phyloP scores from a whole-genome alignment of 169 alveolate species.

The Eimeria acervulina region DNA sequence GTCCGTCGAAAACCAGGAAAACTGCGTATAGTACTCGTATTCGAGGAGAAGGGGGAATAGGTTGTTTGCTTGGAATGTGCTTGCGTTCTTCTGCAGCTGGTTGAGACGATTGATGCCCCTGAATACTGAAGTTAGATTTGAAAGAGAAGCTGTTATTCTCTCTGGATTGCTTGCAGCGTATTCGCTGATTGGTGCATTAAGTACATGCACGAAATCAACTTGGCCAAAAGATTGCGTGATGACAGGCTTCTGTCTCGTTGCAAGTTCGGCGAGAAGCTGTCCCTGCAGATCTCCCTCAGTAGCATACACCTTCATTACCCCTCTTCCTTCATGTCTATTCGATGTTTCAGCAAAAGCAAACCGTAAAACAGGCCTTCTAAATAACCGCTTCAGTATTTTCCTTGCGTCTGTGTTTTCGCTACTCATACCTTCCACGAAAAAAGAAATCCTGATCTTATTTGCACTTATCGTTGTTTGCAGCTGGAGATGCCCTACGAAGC shows the following conservation, averaged over 20 bases:
- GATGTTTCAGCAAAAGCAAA: background rate
- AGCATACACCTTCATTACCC: background rate
- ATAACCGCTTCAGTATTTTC: background rate
- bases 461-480: background rate
- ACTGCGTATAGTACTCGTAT: background rate
- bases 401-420: background rate
- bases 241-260: background rate
- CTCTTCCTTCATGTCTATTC: background rate
- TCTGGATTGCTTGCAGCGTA: background rate
- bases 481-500: background rate
- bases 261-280: background rate
- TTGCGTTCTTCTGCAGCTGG: background rate
- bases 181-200: background rate
- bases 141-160: background rate
- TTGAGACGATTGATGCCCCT: background rate
- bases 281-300: background rate
- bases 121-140: background rate
- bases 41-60: constrained; percentile 10
- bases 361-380: background rate
- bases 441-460: background rate
- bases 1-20: constrained; percentile 3
- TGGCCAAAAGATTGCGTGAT: background rate
- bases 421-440: constrained; percentile 27
- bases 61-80: background rate
- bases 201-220: background rate